phyloP scores from a whole-genome alignment of 2,329 filamentous ascomycete genomes.

The Colletotrichum gigasporum region DNA sequence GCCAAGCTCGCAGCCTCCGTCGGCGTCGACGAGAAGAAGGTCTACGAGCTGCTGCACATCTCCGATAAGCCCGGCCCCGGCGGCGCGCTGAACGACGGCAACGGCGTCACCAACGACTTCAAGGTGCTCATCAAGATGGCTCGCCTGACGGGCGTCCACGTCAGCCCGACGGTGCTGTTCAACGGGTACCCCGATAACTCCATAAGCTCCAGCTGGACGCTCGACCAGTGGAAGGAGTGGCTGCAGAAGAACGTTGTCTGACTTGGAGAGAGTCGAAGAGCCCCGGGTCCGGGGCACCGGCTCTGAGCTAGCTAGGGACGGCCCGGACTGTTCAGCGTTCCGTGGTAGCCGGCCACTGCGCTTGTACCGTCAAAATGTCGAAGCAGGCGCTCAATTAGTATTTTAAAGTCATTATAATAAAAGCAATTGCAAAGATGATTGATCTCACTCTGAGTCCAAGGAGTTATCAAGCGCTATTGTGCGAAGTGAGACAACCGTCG shows the following conservation, averaged over 20 bases:
- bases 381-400: background rate
- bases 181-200: slow-evolving; percentile 84
- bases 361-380: no score
- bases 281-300: background rate
- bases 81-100: slow-evolving; percentile 79
- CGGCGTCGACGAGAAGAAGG: slow-evolving; percentile 74
- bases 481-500: background rate
- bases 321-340: no score
- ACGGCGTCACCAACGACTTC: slow-evolving; percentile 84
- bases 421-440: background rate
- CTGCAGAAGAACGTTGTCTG: slow-evolving; percentile 66
- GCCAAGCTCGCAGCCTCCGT: slow-evolving; percentile 76
- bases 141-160: slow-evolving; percentile 83
- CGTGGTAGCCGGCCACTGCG: no score
- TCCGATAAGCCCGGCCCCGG: slow-evolving; percentile 72
- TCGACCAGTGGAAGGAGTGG: slow-evolving; percentile 88
- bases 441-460: background rate
- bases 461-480: background rate
- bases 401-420: background rate
- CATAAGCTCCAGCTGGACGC: slow-evolving; percentile 81
- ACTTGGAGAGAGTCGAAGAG: slow-evolving; percentile 14
- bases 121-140: slow-evolving; percentile 86
- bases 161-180: slow-evolving; percentile 90
- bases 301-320: slow-evolving; percentile 5
- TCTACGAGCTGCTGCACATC: slow-evolving; percentile 77